A percentile compares a stretch with the other conserved stretches of the same genome.
These are phyloP conservation scores for Monosporascus sp. DNA, from an alignment of 2,329 filamentous ascomycete genomes.

Conservation along the genomic window DNA sequence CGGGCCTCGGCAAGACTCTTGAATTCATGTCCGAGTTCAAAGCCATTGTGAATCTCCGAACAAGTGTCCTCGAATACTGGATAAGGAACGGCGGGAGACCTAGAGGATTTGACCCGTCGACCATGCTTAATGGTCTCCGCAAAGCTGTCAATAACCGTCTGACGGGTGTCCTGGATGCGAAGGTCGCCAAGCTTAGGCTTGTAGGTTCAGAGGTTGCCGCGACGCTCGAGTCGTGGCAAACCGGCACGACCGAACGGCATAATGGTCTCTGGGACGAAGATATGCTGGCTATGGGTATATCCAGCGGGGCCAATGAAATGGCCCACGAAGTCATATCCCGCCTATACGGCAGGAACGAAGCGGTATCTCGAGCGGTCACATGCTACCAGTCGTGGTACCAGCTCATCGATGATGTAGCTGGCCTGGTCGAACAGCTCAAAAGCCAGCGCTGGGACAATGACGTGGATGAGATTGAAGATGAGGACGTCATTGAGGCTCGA, in stretches of 20 bases:
- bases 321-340: conserved; percentile 64
- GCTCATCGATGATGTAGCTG: conserved; percentile 63
- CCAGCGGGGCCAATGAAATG: conserved; percentile 61
- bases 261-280: conserved; percentile 63
- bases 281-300: conserved; percentile 60
- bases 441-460: conserved; percentile 72
- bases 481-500: conserved; percentile 61
- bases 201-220: conserved; percentile 61
- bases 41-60: conserved; percentile 63
- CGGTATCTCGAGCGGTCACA: conserved; percentile 56
- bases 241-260: conserved; percentile 43
- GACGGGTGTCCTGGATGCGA: conserved; percentile 54
- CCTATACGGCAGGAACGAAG: conserved; percentile 66
- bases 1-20: conserved; percentile 58
- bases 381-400: conserved; percentile 68
- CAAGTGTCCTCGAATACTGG: conserved; percentile 68
- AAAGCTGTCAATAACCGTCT: conserved; percentile 65
- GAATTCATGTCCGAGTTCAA: conserved; percentile 59
- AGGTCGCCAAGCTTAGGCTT: conserved; percentile 58
- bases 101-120: conserved; percentile 60
- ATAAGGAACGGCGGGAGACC: conserved; percentile 62
- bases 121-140: conserved; percentile 65
- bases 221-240: conserved; percentile 56
- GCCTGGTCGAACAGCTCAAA: conserved; percentile 59
- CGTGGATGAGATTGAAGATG: conserved; percentile 67